Evolutionary conservation across 2,329 filamentous ascomycete species (phyloP).

Genomic region (Alternaria sp.): DNA sequence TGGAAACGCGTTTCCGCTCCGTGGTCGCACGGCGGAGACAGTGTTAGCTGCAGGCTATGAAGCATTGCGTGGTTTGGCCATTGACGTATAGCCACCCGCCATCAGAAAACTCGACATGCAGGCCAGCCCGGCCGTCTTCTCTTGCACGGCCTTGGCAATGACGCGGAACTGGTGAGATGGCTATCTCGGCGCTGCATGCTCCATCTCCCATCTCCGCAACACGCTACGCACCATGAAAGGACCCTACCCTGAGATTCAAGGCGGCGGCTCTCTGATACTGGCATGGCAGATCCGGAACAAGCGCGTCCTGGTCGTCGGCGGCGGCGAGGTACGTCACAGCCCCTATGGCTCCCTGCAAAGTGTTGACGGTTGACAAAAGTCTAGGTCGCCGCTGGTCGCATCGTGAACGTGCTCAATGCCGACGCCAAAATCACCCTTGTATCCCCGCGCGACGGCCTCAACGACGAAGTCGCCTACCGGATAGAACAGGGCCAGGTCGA

Average conservation of each 20-base stretch:
- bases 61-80: neutral
- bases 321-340: constrained; percentile 77
- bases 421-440: constrained; percentile 90
- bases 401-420: constrained; percentile 92
- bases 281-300: constrained; percentile 96
- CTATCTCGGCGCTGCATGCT: constrained; percentile 38
- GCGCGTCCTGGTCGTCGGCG: constrained; percentile 89
- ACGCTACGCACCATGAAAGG: constrained; percentile 55
- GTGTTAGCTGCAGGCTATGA: neutral
- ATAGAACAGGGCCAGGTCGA: constrained; percentile 77
- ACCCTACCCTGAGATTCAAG: constrained; percentile 80
- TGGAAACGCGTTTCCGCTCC: constrained; percentile 10
- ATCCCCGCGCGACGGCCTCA: constrained; percentile 79
- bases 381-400: constrained; percentile 93
- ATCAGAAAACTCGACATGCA: neutral
- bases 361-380: constrained; percentile 50
- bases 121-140: constrained; percentile 1
- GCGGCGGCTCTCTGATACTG: constrained; percentile 89
- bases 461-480: constrained; percentile 86
- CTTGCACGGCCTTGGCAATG: constrained; percentile 24
- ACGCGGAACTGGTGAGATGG: constrained; percentile 21
- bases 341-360: constrained; percentile 11
- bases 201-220: constrained; percentile 32
- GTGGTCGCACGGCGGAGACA: neutral
- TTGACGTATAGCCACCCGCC: neutral